phyloP scores from a whole-genome alignment of 192 early-diverging fungal genomes.

The Cladochytrium replicatum region DNA sequence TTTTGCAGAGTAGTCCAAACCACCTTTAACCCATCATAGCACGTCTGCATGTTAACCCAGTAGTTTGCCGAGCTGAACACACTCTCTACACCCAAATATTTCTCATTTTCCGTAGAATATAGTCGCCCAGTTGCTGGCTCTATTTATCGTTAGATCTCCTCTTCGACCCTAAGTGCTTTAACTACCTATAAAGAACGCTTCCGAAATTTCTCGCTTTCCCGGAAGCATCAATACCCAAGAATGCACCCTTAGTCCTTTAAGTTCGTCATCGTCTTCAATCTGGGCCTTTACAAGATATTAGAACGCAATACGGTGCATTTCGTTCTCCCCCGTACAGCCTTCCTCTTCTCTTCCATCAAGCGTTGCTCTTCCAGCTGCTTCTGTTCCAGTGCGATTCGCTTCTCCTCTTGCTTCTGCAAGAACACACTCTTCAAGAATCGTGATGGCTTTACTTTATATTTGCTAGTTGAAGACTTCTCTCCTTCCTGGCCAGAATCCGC shows the following conservation, averaged over 20 bases:
- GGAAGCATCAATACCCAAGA: conserved; percentile 50
- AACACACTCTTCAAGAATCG: conserved; percentile 35
- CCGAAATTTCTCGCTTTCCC: conserved; percentile 46
- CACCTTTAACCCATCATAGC: conserved; percentile 48
- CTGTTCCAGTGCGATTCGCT: conserved; percentile 5
- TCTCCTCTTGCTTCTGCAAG: conserved; percentile 42
- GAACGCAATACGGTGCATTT: background rate
- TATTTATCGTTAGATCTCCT: conserved; percentile 1
- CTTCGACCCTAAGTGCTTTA: background rate
- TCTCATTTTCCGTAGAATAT: conserved; percentile 34
- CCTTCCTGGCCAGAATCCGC: conserved; percentile 1
- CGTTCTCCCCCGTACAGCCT: conserved; percentile 15
- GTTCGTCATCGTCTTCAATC: conserved; percentile 43
- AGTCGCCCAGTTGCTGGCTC: conserved; percentile 42
- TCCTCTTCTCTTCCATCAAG: conserved; percentile 16
- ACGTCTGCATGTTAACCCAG: conserved; percentile 58
- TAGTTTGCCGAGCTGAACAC: conserved; percentile 46
- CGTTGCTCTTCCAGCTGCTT: conserved; percentile 24
- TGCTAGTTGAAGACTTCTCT: conserved; percentile 3
- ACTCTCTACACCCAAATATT: conserved; percentile 49
- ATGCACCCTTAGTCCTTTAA: conserved; percentile 46
- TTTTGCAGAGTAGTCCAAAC: background rate
- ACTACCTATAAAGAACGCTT: conserved; percentile 50
- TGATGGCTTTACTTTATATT: conserved; percentile 40
- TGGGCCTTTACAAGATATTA: background rate